Evolutionary conservation across 2,329 filamentous ascomycete species (phyloP).

Genomic region (Fusarium duplospermum): DNA sequence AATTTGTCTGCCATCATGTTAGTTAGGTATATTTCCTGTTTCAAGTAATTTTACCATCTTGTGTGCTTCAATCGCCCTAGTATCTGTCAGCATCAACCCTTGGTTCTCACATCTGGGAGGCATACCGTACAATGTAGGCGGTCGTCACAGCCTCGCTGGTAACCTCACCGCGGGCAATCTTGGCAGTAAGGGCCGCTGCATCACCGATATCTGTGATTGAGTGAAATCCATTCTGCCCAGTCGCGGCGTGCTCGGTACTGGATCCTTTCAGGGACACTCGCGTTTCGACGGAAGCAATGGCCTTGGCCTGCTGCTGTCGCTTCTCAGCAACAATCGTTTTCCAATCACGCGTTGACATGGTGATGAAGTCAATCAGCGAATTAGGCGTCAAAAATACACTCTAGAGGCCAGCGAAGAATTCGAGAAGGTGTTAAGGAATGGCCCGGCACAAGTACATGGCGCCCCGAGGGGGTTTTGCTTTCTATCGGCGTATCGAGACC

Average conservation of each 20-base stretch:
- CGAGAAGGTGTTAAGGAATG: background rate
- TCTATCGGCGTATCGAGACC: background rate
- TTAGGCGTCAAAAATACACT: background rate
- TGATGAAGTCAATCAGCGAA: no score
- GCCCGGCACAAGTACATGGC: background rate
- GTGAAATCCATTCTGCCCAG: background rate
- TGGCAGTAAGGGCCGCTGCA: background rate
- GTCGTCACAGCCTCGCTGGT: background rate
- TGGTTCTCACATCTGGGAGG: rapidly evolving
- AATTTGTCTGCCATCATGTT: conserved; percentile 11
- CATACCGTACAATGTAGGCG: conserved; percentile 21
- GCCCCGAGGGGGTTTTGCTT: background rate
- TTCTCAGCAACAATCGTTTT: conserved; percentile 6
- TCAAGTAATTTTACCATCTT: background rate
- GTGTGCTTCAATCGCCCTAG: conserved; percentile 21
- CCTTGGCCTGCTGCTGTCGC: background rate
- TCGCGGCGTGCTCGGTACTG: background rate
- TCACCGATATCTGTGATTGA: conserved; percentile 10
- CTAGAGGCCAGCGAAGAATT: background rate
- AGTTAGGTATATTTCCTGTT: rapidly evolving
- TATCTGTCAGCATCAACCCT: background rate
- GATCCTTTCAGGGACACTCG: background rate
- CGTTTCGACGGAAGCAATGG: background rate
- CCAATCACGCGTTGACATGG: conserved; percentile 12
- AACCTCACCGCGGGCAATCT: background rate